Conservation (phyloP, 129 eudicot species). For the Cynara cardunculus region DNA sequence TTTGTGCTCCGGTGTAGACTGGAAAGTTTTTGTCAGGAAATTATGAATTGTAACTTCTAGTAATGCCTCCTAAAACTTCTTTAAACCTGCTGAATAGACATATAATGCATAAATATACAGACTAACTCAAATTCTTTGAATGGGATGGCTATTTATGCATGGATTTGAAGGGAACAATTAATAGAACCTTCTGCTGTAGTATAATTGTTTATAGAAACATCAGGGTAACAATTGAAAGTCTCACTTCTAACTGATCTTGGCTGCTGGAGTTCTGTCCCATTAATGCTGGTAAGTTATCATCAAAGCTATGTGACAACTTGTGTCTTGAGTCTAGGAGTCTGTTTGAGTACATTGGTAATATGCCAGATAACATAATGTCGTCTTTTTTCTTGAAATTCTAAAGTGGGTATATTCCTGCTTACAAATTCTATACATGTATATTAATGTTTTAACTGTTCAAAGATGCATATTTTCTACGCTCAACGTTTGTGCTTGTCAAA, state of each 20-base stretch:
- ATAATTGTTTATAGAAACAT: neutral
- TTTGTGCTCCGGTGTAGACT: no score
- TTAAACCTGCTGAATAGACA: neutral
- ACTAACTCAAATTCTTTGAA: neutral
- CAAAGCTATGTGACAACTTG: neutral
- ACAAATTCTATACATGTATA: neutral
- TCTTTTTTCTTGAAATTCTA: neutral
- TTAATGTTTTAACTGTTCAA: neutral
- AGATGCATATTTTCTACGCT: no score
- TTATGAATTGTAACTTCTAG: neutral
- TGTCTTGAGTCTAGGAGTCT: neutral
- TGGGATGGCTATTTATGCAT: neutral
- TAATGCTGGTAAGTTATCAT: conserved; percentile 52
- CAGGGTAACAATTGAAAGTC: neutral
- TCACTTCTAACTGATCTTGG: conserved; percentile 51
- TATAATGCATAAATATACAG: neutral
- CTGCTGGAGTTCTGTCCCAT: conserved; percentile 75
- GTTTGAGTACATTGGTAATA: neutral
- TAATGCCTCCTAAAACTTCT: neutral
- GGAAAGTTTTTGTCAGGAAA: no score
- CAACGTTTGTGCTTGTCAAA: neutral
- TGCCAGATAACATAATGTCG: neutral
- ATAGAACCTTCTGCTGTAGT: neutral
- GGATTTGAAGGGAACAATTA: neutral
- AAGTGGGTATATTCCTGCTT: neutral